phyloP scores from a whole-genome alignment of 805 yeast genomes.

The Candida silvatica region DNA sequence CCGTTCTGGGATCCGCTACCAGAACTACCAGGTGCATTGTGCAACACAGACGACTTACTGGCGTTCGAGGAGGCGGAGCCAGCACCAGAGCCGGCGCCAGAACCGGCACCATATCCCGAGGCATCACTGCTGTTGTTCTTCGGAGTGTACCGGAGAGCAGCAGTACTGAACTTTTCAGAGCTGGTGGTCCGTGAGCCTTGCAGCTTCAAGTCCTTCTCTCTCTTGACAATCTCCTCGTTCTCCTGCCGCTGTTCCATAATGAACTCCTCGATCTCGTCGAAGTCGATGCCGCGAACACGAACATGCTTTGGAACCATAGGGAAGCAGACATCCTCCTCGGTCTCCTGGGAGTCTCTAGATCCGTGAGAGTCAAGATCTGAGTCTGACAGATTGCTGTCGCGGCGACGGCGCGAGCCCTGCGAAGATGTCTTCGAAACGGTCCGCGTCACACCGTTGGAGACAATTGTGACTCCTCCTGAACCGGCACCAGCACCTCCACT shows the following conservation, averaged over 20 bases:
- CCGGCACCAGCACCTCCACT: too few relatives aligned
- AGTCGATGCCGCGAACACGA: slow-evolving; percentile 70
- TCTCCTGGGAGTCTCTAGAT: slow-evolving; percentile 76
- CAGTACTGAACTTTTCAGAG: slow-evolving; percentile 31
- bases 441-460: not conserved
- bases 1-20: too few relatives aligned
- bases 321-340: slow-evolving; percentile 96
- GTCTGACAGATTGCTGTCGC: slow-evolving; percentile 24
- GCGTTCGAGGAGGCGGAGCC: too few relatives aligned
- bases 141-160: slow-evolving; percentile 61
- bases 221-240: slow-evolving; percentile 26
- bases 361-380: slow-evolving; percentile 66
- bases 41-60: too few relatives aligned
- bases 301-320: slow-evolving; percentile 73
- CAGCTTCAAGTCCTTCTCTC: slow-evolving; percentile 23
- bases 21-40: too few relatives aligned
- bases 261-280: slow-evolving; percentile 82
- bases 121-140: slow-evolving; percentile 5
- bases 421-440: not conserved
- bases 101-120: not conserved
- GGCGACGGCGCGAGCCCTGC: slow-evolving; percentile 2
- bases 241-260: slow-evolving; percentile 52
- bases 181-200: slow-evolving; percentile 24
- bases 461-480: slow-evolving; percentile 1
- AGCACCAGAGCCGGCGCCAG: not conserved